Evolutionary conservation across 441 rosid species (phyloP), one percentile per base, ranked within the genome.

Genomic region (Erodium moschatum): DNA sequence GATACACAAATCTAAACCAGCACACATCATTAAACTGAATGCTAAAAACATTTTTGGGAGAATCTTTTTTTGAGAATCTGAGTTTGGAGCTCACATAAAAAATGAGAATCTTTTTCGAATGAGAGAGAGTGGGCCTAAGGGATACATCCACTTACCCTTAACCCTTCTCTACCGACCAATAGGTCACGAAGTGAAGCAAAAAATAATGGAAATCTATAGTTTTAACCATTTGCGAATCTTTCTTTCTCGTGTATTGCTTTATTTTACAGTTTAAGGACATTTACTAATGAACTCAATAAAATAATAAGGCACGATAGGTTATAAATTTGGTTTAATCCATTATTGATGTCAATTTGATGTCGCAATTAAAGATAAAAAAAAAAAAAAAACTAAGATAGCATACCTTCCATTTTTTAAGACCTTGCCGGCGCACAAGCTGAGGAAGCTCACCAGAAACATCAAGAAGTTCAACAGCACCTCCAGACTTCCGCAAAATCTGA

Each of bases 341-440:
- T 8, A 42, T 42, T 42, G 48, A 42, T 42, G 48, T 42, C 48
- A 42, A 42, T 11, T 42, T 42, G 48, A 9, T 42, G 48, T 9
- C 6, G 13, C 48, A 42, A 9, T 8, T 42, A 11, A 42, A 42
- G 13, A 42, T 11, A 42, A 42, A 42, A 42, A 8, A 9, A 42
- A 42, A 42, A 24, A 24, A n/a, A n/a, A n/a, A n/a, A n/a, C n/a
- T n/a, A n/a, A 7, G 50, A 70, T n/a, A 70, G 77, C 83, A 56
- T 69, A 91, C 97, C 99, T 89, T 94, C 97, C 97, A 94, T 78
- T 71, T 91, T 73, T 64, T 85, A 70, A 88, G 85, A 78, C 97
- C 99, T 46, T 96, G 94, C 70, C 92, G 83, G 54, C 91, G 81
- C 71, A 86, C 75, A 80, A 94, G 97, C 69, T 83, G 86, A 65